Base-by-base conservation (phyloP, 257 asterid genomes). In the Lycium ferocissimum region DNA sequence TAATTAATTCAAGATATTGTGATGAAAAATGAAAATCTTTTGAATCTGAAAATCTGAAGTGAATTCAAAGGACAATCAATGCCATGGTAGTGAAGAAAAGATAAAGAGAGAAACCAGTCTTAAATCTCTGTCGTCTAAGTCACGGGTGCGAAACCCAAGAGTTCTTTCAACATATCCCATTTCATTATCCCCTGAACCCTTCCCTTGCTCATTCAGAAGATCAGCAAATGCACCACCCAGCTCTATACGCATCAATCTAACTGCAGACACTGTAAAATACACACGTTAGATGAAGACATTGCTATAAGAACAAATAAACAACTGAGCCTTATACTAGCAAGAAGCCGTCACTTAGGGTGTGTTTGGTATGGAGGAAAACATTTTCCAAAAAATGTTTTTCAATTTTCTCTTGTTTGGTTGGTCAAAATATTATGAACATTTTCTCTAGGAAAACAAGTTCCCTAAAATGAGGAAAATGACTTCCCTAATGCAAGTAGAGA, bases 81-180 rank as follows among this genome's bases (percentile, higher is more conserved):
- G 53, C 84, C 26, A 56, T 40, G 17, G n/a, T 9, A 75, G 80
- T 76, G 70, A 70, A 57, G 37, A 43, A 20, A 10, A 40, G 81
- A 33, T 54, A 47, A 54, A 45, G 75, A 86, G 51, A 58, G 75
- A 18, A 75, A 95, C 98, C 98, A 96, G 92, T 82, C 99, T 94
- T 69, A 92, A 92, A 90, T 96, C 96, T 92, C 99, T 92, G 86
- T 93, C 97, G 26, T 94, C 98, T 90, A 96, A 90, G 58, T 89
- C 86, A 80, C 96, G 95, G 9, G 98, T 93, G 18, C 95, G 94
- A 66, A 96, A 94, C 66, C 99, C 99, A 73, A 96, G 98, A 87
- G 97, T 92, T 86, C 98, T 92, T 89, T 93, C 98, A 66, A 96
- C 98, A 85, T 96, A 96, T 84, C 93, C 96, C 99, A 94, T 96